Conservation (phyloP, 352 stramenopile species). For the Globisporangium alternatum region DNA sequence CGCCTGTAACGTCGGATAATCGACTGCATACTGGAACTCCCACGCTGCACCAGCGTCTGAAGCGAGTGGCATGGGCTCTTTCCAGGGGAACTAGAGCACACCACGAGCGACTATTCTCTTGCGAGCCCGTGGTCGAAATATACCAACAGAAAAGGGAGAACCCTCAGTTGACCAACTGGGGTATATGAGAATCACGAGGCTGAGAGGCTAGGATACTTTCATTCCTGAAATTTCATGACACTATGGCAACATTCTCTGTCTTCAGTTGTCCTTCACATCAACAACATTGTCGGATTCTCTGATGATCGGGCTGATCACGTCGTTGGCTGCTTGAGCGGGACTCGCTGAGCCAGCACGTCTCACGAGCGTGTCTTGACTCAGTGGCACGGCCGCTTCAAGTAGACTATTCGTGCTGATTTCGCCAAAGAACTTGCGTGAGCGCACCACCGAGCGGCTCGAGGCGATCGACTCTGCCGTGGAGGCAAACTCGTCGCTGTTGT, state of each 20-base stretch:
- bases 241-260: too few relatives aligned
- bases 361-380: slow-evolving; percentile 1
- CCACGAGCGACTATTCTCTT: too few relatives aligned
- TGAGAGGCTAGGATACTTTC: not conserved
- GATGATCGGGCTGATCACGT: not conserved
- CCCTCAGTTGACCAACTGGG: too few relatives aligned
- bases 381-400: slow-evolving; percentile 1
- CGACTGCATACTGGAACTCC: not conserved
- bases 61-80: too few relatives aligned
- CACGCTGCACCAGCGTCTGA: not conserved
- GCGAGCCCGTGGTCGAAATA: too few relatives aligned
- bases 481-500: not conserved
- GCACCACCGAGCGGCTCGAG: not conserved
- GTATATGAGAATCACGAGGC: too few relatives aligned
- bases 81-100: too few relatives aligned
- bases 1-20: not conserved
- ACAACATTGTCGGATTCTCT: not conserved
- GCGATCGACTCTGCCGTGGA: not conserved
- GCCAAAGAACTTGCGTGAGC: slow-evolving; percentile 1
- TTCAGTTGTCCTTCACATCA: not conserved
- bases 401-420: not conserved
- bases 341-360: too few relatives aligned
- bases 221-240: too few relatives aligned
- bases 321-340: not conserved
- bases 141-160: too few relatives aligned